Percentiles rank a stretch among this genome's conserved stretches.
Conservation (phyloP, 768 basidiomycete species). For the Tephrocybe rancida region DNA sequence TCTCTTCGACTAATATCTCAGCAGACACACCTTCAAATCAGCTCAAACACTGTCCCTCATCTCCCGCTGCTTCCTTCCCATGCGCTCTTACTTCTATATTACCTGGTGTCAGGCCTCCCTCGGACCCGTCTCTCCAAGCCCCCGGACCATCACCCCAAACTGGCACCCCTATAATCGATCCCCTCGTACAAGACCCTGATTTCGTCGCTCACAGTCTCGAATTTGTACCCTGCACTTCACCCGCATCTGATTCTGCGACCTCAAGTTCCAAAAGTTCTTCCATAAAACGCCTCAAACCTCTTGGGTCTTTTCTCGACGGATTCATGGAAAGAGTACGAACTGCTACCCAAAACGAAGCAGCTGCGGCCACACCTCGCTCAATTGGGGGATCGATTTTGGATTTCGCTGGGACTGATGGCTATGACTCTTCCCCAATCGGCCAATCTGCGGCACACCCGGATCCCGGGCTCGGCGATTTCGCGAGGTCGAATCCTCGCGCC, state of each 20-base stretch:
- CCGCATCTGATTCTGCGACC: not conserved
- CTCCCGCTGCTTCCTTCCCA: not conserved
- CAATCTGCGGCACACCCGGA: no score
- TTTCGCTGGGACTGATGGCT: not conserved
- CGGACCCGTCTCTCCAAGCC: no score
- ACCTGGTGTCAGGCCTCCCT: no score
- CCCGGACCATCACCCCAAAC: no score
- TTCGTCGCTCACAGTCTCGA: slow-evolving; percentile 6
- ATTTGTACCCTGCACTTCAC: not conserved
- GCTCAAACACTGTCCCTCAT: not conserved
- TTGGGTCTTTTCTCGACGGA: slow-evolving; percentile 34
- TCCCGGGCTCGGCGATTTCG: no score
- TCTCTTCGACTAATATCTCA: not conserved
- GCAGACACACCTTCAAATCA: not conserved
- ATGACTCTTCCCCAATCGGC: no score
- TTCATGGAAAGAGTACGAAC: slow-evolving; percentile 37
- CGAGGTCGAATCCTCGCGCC: no score
- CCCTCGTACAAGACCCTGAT: not conserved
- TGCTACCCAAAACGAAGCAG: slow-evolving; percentile 21
- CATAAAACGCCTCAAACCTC: slow-evolving; percentile 30
- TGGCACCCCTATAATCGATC: no score
- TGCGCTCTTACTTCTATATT: not conserved
- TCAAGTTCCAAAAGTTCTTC: not conserved
- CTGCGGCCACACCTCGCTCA: not conserved
- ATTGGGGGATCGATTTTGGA: not conserved